Percentiles rank a stretch among this genome's conserved stretches.
phyloP scores from a whole-genome alignment of 2,329 filamentous ascomycete genomes.

The Dactylellina leptospora region DNA sequence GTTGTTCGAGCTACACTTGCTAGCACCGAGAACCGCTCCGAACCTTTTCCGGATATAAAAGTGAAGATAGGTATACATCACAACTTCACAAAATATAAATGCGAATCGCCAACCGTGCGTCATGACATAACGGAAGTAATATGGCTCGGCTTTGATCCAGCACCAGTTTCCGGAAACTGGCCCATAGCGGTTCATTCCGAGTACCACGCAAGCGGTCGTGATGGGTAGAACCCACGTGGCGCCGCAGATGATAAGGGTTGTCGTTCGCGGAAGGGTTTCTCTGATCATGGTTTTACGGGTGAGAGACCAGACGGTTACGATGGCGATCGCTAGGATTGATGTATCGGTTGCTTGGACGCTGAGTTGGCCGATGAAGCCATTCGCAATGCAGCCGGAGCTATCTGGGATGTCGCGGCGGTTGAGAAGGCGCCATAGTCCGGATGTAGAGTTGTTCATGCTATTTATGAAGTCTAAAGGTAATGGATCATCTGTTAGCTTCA shows the following conservation, averaged over 20 bases:
- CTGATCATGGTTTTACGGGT: slow-evolving; percentile 57
- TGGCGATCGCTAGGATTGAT: slow-evolving; percentile 63
- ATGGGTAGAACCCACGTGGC: slow-evolving; percentile 62
- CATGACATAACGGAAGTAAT: slow-evolving; percentile 62
- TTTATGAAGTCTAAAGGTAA: slow-evolving; percentile 61
- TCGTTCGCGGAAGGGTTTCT: slow-evolving; percentile 33
- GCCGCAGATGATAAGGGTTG: slow-evolving; percentile 58
- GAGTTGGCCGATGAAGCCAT: slow-evolving; percentile 63
- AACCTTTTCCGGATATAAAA: slow-evolving; percentile 55
- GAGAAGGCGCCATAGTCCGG: slow-evolving; percentile 60
- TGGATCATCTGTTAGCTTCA: too few relatives aligned
- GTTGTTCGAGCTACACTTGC: slow-evolving; percentile 14
- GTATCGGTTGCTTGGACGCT: slow-evolving; percentile 63
- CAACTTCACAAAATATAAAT: slow-evolving; percentile 61
- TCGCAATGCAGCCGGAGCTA: slow-evolving; percentile 60
- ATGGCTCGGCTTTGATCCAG: slow-evolving; percentile 62
- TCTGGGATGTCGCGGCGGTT: slow-evolving; percentile 56
- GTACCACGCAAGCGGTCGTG: slow-evolving; percentile 59
- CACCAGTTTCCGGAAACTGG: slow-evolving; percentile 65
- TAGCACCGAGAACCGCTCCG: slow-evolving; percentile 32
- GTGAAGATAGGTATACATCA: slow-evolving; percentile 63
- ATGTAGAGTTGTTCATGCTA: slow-evolving; percentile 62
- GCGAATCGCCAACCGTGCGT: slow-evolving; percentile 64
- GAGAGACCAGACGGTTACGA: slow-evolving; percentile 62
- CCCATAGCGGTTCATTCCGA: slow-evolving; percentile 58